Conservation (phyloP, 768 basidiomycete species). For the Russula sp. region DNA sequence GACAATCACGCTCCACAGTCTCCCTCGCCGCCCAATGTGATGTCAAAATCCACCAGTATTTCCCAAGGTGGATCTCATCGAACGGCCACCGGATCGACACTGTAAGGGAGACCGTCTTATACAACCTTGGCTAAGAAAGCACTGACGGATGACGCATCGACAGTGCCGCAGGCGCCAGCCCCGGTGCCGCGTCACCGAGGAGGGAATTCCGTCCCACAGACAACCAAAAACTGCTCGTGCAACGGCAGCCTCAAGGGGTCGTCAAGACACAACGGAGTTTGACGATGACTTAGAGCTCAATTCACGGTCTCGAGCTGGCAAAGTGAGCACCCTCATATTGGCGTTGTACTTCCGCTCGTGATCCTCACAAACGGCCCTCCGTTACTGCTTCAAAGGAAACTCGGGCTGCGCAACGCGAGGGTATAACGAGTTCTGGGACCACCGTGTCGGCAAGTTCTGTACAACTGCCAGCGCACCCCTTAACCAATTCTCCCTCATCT, state of each 20-base stretch:
- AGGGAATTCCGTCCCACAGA: background rate
- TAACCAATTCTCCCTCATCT: background rate
- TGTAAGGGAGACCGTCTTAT: too few relatives aligned
- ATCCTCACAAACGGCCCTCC: background rate
- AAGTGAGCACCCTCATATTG: background rate
- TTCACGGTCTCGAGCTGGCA: background rate
- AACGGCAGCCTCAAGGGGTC: too few relatives aligned
- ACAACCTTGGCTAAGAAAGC: too few relatives aligned
- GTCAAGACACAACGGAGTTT: background rate
- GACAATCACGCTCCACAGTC: too few relatives aligned
- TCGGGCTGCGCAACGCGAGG: background rate
- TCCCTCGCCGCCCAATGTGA: too few relatives aligned
- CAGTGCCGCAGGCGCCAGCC: too few relatives aligned
- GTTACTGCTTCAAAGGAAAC: background rate
- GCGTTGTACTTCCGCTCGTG: background rate
- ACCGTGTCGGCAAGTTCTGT: background rate
- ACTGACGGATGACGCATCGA: too few relatives aligned
- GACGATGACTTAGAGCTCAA: background rate
- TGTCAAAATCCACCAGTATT: too few relatives aligned
- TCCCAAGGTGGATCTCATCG: too few relatives aligned
- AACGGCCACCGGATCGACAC: too few relatives aligned
- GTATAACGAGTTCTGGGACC: background rate
- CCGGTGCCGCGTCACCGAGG: too few relatives aligned
- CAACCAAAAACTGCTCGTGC: background rate
- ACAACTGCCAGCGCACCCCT: too few relatives aligned